Evolutionary conservation across 1,284 basidiomycete genomes (phyloP).

Genomic region (Ganoderma multipileum): DNA sequence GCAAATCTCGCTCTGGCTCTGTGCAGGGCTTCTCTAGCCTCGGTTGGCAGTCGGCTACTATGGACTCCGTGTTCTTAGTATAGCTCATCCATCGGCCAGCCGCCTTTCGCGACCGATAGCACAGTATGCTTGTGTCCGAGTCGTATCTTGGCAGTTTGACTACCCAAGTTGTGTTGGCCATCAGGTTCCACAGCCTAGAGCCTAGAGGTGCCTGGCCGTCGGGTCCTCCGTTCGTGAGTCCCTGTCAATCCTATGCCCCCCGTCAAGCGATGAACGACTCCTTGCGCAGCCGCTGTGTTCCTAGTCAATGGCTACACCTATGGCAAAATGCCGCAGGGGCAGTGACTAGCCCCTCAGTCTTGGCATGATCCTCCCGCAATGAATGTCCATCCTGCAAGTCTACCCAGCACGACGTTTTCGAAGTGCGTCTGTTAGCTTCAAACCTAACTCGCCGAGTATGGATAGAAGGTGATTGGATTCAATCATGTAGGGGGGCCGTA

Average conservation of each 20-base stretch:
- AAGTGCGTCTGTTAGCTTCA: neutral
- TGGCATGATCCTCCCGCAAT: neutral
- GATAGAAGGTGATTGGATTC: neutral
- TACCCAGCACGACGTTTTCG: neutral
- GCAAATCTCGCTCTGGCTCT: neutral
- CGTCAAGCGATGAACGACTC: neutral
- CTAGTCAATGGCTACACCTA: neutral
- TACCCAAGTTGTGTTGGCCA: neutral
- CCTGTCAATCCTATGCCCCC: neutral
- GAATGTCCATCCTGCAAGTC: neutral
- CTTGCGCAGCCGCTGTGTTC: neutral
- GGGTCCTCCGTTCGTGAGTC: neutral
- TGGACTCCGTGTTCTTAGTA: neutral
- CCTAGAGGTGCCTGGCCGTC: neutral
- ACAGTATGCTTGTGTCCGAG: neutral
- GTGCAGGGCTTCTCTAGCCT: neutral
- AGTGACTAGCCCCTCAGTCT: neutral
- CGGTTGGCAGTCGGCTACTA: neutral
- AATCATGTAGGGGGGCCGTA: neutral
- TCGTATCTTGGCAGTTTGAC: neutral
- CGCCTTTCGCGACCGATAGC: neutral
- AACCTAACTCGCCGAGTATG: neutral
- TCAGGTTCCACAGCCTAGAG: neutral
- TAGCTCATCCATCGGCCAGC: neutral
- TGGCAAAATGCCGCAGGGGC: constrained; percentile 1